Percentiles rank a stretch among this genome's conserved stretches.
These are phyloP conservation scores for Aspergillus udagawae DNA, from an alignment of 2,329 filamentous ascomycete genomes.

Conservation along the genomic window DNA sequence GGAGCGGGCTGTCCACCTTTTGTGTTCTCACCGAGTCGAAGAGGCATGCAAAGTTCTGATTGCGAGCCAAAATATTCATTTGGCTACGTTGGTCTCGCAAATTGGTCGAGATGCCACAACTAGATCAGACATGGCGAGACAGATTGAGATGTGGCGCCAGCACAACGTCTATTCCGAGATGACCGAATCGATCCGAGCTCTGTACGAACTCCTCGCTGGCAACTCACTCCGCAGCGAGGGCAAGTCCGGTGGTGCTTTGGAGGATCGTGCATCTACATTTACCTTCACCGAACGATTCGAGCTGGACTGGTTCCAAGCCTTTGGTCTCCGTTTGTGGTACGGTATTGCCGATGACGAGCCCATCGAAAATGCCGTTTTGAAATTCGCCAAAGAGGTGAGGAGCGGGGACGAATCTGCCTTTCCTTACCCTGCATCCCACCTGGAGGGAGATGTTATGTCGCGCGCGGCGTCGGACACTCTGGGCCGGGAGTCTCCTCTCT, in stretches of 20 bases:
- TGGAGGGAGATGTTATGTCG: conserved; percentile 54
- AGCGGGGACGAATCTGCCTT: conserved; percentile 64
- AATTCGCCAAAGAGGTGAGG: conserved; percentile 69
- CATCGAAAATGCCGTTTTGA: conserved; percentile 66
- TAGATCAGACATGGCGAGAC: conserved; percentile 70
- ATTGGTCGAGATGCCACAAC: conserved; percentile 69
- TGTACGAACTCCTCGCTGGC: conserved; percentile 86
- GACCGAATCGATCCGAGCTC: conserved; percentile 72
- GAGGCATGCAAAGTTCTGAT: conserved; percentile 80
- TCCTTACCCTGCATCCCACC: conserved; percentile 65
- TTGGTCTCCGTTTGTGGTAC: conserved; percentile 90
- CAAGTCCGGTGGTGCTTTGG: conserved; percentile 63
- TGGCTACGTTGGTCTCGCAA: conserved; percentile 80
- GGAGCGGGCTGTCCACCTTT: conserved; percentile 75
- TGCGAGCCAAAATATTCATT: conserved; percentile 70
- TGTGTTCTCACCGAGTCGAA: conserved; percentile 73
- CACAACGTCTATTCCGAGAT: conserved; percentile 85
- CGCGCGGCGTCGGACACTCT: conserved; percentile 58
- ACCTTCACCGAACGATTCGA: conserved; percentile 78
- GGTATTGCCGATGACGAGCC: conserved; percentile 64
- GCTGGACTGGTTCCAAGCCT: conserved; percentile 89
- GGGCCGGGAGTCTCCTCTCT: conserved; percentile 70
- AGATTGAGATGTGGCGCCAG: conserved; percentile 79
- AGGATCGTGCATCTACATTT: conserved; percentile 78
- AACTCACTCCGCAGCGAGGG: conserved; percentile 83